phyloP scores from a whole-genome alignment of 139 green algal genomes.

The Chlorella sp. region DNA sequence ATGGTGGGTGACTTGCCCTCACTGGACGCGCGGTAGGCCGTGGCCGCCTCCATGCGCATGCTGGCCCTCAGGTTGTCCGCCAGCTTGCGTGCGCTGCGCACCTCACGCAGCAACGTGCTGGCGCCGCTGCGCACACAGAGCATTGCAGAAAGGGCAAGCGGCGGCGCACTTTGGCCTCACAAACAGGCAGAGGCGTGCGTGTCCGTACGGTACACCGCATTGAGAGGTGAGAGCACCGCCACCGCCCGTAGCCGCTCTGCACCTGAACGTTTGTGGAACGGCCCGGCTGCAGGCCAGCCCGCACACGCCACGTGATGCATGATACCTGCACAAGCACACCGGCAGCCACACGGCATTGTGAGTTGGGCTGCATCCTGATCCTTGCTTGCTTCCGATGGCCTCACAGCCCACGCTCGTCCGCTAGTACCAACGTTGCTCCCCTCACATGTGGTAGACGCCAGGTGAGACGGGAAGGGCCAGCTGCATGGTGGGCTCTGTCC shows the following conservation, averaged over 20 bases:
- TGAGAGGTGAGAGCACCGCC: too few species aligned
- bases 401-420: too few species aligned
- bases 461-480: neutral
- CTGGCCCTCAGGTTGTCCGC: neutral
- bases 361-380: too few species aligned
- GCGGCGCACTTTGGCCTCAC: too few species aligned
- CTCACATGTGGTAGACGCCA: neutral
- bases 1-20: neutral
- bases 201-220: too few species aligned
- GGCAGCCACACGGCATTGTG: too few species aligned
- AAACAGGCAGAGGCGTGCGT: too few species aligned
- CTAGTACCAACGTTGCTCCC: too few species aligned
- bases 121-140: neutral
- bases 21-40: neutral
- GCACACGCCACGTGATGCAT: neutral
- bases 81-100: neutral
- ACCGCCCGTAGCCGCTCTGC: too few species aligned
- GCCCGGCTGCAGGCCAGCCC: neutral
- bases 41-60: neutral
- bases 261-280: neutral
- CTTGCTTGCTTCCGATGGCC: too few species aligned
- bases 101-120: neutral
- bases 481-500: neutral
- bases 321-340: neutral
- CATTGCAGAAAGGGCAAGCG: neutral